Evolutionary conservation across 2,329 filamentous ascomycete genomes (phyloP).

Genomic region (Aspergillus fumigatiaffinis): DNA sequence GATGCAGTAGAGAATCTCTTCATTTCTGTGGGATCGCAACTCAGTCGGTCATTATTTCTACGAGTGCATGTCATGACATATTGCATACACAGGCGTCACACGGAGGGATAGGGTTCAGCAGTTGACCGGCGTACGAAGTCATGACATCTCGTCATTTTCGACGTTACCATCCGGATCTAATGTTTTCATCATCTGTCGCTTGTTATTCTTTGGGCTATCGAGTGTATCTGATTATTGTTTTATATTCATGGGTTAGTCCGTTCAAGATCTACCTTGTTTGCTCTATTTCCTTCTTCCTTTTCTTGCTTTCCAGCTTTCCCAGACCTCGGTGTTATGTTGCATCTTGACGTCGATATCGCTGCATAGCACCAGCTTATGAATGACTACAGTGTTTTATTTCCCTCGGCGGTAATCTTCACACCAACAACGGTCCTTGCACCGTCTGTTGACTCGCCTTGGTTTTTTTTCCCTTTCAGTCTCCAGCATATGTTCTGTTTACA

Average conservation of each 20-base stretch:
- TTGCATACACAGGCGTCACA: constrained; percentile 27
- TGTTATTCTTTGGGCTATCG: constrained; percentile 28
- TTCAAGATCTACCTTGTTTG: constrained; percentile 2
- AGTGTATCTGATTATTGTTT: constrained; percentile 9
- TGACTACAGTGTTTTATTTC: constrained; percentile 3
- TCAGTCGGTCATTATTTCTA: constrained; percentile 9
- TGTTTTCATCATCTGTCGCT: constrained; percentile 18
- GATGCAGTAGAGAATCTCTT: constrained; percentile 31
- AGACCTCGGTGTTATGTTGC: not conserved
- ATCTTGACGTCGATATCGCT: not conserved
- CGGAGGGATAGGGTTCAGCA: constrained; percentile 11
- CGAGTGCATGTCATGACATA: constrained; percentile 17
- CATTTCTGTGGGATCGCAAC: not conserved
- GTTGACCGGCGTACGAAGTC: constrained; percentile 44
- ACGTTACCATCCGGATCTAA: constrained; percentile 1
- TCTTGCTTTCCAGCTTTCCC: not conserved
- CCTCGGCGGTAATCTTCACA: constrained; percentile 5
- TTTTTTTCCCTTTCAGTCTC: constrained; percentile 13
- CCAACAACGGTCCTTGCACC: not conserved
- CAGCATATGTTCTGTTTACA: constrained; percentile 16
- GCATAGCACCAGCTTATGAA: not conserved
- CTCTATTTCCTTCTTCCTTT: constrained; percentile 2
- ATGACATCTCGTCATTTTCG: constrained; percentile 20
- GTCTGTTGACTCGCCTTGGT: constrained; percentile 6
- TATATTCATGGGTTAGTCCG: constrained; percentile 13